phyloP scores from a whole-genome alignment of 495 filamentous ascomycete species.

The Cudoniella acicularis region DNA sequence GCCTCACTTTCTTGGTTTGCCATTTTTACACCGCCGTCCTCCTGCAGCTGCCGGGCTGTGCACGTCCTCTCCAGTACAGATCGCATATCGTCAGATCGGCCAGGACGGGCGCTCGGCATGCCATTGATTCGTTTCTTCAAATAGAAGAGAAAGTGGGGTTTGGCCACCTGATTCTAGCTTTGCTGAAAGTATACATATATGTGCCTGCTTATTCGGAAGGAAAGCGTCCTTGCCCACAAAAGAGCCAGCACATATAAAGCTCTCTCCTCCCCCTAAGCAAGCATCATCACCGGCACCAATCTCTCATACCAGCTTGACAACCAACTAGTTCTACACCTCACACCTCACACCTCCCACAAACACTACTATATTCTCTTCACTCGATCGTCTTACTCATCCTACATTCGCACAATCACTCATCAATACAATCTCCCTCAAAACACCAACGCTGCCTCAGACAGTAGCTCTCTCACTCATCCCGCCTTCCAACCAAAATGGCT shows the following conservation, averaged over 20 bases:
- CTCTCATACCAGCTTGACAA: too few relatives aligned
- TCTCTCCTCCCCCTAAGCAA: not conserved
- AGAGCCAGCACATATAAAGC: not conserved
- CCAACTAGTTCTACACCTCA: too few relatives aligned
- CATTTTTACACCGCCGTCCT: not conserved
- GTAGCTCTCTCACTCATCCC: too few relatives aligned
- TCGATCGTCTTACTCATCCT: too few relatives aligned
- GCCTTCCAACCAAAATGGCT: slow-evolving; percentile 9
- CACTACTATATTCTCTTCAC: too few relatives aligned
- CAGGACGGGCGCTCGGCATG: not conserved
- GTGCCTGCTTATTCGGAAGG: not conserved
- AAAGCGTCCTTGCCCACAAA: not conserved
- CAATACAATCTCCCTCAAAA: too few relatives aligned
- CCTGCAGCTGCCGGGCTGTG: slow-evolving; percentile 2
- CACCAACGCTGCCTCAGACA: too few relatives aligned
- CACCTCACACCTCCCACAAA: too few relatives aligned
- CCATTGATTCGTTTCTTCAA: slow-evolving; percentile 5
- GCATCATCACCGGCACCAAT: too few relatives aligned
- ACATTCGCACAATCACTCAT: not conserved
- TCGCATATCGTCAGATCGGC: not conserved
- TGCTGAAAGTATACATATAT: not conserved
- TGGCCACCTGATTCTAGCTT: not conserved
- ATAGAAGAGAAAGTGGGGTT: slow-evolving; percentile 11
- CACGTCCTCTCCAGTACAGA: not conserved
- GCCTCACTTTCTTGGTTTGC: slow-evolving; percentile 5